A percentile compares a stretch with the other conserved stretches of the same genome.
phyloP scores from a whole-genome alignment of 2,329 filamentous ascomycete species.

The Arthrocladium fulminans region DNA sequence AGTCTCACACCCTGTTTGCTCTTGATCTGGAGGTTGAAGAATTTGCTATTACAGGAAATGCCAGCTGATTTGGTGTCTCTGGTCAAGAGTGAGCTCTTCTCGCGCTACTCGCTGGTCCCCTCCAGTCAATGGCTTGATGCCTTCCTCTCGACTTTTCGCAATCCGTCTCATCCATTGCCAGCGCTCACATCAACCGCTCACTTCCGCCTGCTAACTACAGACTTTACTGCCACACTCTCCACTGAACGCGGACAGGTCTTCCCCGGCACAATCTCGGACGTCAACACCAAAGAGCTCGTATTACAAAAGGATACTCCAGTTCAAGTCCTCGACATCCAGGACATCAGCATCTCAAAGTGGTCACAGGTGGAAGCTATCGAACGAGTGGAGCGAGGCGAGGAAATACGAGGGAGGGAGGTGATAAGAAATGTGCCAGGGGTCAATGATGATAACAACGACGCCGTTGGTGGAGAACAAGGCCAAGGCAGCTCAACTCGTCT shows the following conservation, averaged over 20 bases:
- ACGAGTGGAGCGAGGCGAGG: conserved; percentile 43
- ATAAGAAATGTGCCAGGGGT: conserved; percentile 59
- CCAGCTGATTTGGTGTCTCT: neutral
- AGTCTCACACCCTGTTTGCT: neutral
- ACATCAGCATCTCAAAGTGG: conserved; percentile 71
- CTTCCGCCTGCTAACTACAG: conserved; percentile 67
- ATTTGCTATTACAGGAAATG: neutral
- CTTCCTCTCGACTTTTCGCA: conserved; percentile 49
- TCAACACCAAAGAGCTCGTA: conserved; percentile 45
- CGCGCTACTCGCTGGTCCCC: conserved; percentile 17
- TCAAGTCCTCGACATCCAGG: conserved; percentile 79
- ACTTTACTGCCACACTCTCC: conserved; percentile 57
- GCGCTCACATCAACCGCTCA: conserved; percentile 70
- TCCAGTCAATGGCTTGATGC: conserved; percentile 33
- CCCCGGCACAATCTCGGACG: conserved; percentile 50
- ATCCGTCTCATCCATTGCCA: conserved; percentile 48
- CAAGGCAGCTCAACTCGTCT: neutral
- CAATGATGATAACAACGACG: conserved; percentile 34
- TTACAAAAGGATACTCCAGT: conserved; percentile 59
- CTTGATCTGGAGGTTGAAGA: no score
- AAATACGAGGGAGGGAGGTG: conserved; percentile 64
- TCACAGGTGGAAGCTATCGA: conserved; percentile 70
- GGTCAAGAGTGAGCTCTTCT: conserved; percentile 13
- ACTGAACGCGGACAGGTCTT: conserved; percentile 39
- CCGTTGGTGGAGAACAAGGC: conserved; percentile 5